Percentiles rank a stretch among this genome's conserved stretches.
phyloP scores from a whole-genome alignment of 495 filamentous ascomycete genomes.

The Aspergillus hancockii region DNA sequence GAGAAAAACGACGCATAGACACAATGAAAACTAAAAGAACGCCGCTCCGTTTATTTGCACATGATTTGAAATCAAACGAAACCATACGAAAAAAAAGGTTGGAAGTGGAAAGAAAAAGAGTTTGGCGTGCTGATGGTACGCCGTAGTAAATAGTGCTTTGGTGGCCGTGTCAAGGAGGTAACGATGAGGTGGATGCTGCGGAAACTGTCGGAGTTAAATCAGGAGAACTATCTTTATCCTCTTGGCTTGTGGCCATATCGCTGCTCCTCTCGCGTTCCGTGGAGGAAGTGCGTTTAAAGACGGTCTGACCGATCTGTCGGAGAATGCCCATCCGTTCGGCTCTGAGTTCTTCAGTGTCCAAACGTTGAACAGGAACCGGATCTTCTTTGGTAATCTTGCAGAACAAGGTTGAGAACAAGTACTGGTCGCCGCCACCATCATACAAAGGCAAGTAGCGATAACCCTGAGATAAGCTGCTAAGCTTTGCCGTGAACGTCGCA shows the following conservation, averaged over 20 bases:
- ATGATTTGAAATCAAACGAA: neutral
- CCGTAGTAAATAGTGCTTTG: neutral
- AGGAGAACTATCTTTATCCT: slow-evolving; percentile 41
- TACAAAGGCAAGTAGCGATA: slow-evolving; percentile 96
- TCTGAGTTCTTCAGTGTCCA: slow-evolving; percentile 49
- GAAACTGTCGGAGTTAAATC: slow-evolving; percentile 43
- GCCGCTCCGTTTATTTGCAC: slow-evolving; percentile 16
- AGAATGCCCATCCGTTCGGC: slow-evolving; percentile 53
- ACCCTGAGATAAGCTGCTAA: slow-evolving; percentile 86
- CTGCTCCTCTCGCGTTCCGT: slow-evolving; percentile 45
- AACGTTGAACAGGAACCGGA: slow-evolving; percentile 48
- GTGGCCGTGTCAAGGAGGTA: slow-evolving; percentile 13
- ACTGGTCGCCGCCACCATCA: slow-evolving; percentile 84
- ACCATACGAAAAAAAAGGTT: slow-evolving; percentile 4
- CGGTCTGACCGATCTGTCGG: slow-evolving; percentile 48
- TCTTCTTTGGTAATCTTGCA: slow-evolving; percentile 75
- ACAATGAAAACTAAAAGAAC: slow-evolving; percentile 12
- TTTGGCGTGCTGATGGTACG: neutral
- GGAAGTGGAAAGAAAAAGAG: slow-evolving; percentile 7
- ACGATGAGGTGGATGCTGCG: slow-evolving; percentile 41
- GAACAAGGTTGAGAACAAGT: slow-evolving; percentile 92
- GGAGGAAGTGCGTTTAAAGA: slow-evolving; percentile 53
- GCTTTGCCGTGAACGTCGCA: slow-evolving; percentile 89
- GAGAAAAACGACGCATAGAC: slow-evolving; percentile 6
- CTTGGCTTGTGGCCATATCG: slow-evolving; percentile 32